A percentile compares a stretch with the other conserved stretches of the same genome.
Evolutionary conservation across 257 asterid species (phyloP).

Genomic region (Ehretia macrophylla): DNA sequence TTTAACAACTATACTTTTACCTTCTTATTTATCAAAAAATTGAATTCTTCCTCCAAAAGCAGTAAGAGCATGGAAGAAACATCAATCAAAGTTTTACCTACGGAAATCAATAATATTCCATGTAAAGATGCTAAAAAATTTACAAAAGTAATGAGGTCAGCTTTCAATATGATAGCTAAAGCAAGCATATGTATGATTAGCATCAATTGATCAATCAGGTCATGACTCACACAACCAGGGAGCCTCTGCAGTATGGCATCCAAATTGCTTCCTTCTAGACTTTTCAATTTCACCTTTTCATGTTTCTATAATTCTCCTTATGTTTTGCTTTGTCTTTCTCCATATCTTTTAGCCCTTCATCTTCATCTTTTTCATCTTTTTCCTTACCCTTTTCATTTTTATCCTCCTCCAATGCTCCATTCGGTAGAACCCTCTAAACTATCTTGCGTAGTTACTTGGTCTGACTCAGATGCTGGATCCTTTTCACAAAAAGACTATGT

Average conservation of each 20-base stretch:
- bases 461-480: slow-evolving; percentile 69
- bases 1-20: slow-evolving; percentile 31
- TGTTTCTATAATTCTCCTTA: slow-evolving; percentile 69
- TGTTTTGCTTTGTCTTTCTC: slow-evolving; percentile 79
- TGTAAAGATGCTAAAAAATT: neutral
- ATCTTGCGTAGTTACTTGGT: slow-evolving; percentile 51
- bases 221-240: slow-evolving; percentile 94
- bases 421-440: slow-evolving; percentile 52
- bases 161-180: slow-evolving; percentile 14
- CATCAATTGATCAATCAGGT: slow-evolving; percentile 94
- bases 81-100: slow-evolving; percentile 99
- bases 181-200: slow-evolving; percentile 40
- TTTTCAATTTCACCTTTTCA: slow-evolving; percentile 87
- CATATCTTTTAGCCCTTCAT: slow-evolving; percentile 48
- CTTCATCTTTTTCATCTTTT: slow-evolving; percentile 73
- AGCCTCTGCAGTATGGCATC: slow-evolving; percentile 90
- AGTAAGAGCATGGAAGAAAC: slow-evolving; percentile 85
- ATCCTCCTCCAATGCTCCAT: slow-evolving; percentile 47
- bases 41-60: slow-evolving; percentile 95
- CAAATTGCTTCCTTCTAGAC: slow-evolving; percentile 87
- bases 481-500: slow-evolving; percentile 26
- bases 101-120: slow-evolving; percentile 17
- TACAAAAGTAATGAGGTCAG: slow-evolving; percentile 10
- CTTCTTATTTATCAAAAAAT: slow-evolving; percentile 85
- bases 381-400: slow-evolving; percentile 58